These are phyloP conservation scores for Haplosporangium sp. DNA, from an alignment of 371 early-diverging fungal genomes.

Conservation along the genomic window DNA sequence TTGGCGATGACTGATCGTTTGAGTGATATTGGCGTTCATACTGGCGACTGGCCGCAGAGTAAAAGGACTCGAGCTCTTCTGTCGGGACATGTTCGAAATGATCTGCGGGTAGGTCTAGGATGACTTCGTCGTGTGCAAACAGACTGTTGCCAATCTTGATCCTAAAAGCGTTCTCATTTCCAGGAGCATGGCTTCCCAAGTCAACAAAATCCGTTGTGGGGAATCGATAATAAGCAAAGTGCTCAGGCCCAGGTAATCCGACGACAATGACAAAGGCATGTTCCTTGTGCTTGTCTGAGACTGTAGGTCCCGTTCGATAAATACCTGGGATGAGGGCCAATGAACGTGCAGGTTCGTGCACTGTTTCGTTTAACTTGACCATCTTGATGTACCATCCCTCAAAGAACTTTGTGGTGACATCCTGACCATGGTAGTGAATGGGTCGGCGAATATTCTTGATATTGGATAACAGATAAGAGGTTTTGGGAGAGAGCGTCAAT, in stretches of 20 bases:
- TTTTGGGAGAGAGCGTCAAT: constrained; percentile 8
- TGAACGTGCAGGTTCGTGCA: constrained; percentile 6
- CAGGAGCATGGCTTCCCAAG: neutral
- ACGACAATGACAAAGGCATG: constrained; percentile 57
- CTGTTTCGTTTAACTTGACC: constrained; percentile 11
- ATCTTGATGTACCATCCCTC: constrained; percentile 59
- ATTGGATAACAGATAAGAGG: constrained; percentile 27
- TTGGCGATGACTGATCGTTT: neutral
- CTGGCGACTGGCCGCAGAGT: constrained; percentile 20
- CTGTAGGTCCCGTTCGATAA: constrained; percentile 23
- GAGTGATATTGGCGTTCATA: constrained; percentile 9
- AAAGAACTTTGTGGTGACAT: constrained; percentile 43
- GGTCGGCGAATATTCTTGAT: constrained; percentile 32
- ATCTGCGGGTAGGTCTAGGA: constrained; percentile 30
- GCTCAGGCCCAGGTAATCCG: constrained; percentile 21
- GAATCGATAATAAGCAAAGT: constrained; percentile 53
- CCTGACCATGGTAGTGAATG: constrained; percentile 45
- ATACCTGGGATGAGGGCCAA: constrained; percentile 55
- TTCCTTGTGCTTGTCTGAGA: constrained; percentile 5
- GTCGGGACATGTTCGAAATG: constrained; percentile 33
- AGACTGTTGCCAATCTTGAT: constrained; percentile 44
- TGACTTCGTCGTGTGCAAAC: constrained; percentile 45
- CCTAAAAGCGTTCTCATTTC: constrained; percentile 25
- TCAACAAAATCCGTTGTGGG: constrained; percentile 33
- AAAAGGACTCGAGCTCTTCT: constrained; percentile 31